Base-by-base conservation (phyloP, 2,329 filamentous ascomycete species). In the Cryphonectria radicalis region DNA sequence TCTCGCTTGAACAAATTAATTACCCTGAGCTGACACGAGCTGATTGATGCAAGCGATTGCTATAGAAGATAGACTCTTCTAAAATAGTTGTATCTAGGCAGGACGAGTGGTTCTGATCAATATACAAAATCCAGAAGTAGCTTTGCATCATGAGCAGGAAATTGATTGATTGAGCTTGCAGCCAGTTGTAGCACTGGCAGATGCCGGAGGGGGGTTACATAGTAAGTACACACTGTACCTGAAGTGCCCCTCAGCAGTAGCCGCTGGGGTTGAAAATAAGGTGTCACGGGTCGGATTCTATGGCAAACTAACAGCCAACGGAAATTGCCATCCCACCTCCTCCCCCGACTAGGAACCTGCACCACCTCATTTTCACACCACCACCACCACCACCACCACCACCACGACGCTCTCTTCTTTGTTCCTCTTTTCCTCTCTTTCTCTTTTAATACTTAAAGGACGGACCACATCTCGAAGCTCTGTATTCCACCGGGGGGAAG, bases 281-380 rank as follows among this genome's bases (percentile, higher is more conserved):
- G 40, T 60, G 40, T 67, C 66, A 67, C 40, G 66, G 40, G 66
- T 32, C 55, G 53, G 25, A 22, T 59, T n/a, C 40, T n/a, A 40
- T 17, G 25, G 32, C 57, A 60, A 7, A 7, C 25, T 28, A 32
- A 60, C 59, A 37, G 10, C 40, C 40, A 19, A 37, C 55, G 35
- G 66, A 35, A 42, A 50, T 65, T 65, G 25, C 63, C 42, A 66
- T 55, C 46, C 46, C 42, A 46, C 32, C 40, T n/a, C 4, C 25
- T 35, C 28, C 32, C 14, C 66, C 57, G 35, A 46, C 57, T 22
- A 19, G 43, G 14, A 42, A 50, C 42, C 50, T 6, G n/a, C 66
- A 60, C 66, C 64, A 66, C 64, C 35, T 57, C 43, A 53, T 8
- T 3, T 55, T 22, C 43, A 37, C 22, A n/a, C 67, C 46, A 35